Base-by-base conservation (phyloP, 106 monocot species). In the Acorus calamus region DNA sequence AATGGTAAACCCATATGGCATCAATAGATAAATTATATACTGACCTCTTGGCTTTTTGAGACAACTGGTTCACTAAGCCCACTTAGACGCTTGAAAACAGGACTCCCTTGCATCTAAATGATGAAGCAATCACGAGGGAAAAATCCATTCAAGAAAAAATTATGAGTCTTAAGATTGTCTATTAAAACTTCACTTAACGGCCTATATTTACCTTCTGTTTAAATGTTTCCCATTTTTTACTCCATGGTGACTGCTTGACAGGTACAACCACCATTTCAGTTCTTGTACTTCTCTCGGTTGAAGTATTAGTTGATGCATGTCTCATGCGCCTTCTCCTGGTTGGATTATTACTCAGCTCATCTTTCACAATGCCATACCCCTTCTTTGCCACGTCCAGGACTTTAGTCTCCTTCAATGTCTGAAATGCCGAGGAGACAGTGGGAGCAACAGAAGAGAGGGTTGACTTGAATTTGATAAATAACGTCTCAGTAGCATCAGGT, bases 201-300 rank as follows among this genome's bases (percentile, higher is more conserved):
- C 9, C 44, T 13, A 8, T 57, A 49, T 60, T 53, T 71, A 96
- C 96, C 96, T 91, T 96, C 28, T 80, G 76, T 72, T 91, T 96
- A 9, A 91, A 87, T 49, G 77, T 67, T 67, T 91, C 96, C 96
- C 96, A 96, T 64, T 88, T 96, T 70, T 83, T 79, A 49, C 96
- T 78, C 66, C 84, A 73, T 4, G 51, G 69, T 52, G 96, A 91
- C 54, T 78, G 75, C 63, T 88, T 96, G 46, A 83, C 69, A 62
- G 91, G 83, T 60, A 84, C 61, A 56, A 96, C 52, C 66, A 91
- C 91, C 47, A 96, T 75, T 63, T 96, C 96, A 67, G 80, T 90
- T 77, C 78, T 76, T 28, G 80, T 70, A 67, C 96, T 96, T 75
- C 72, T 84, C 65, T 70, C 82, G 48, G 84, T 69, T 64, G 82